Evolutionary conservation across 179 eudicot genomes (phyloP).

Genomic region (Beta corolliflora): DNA sequence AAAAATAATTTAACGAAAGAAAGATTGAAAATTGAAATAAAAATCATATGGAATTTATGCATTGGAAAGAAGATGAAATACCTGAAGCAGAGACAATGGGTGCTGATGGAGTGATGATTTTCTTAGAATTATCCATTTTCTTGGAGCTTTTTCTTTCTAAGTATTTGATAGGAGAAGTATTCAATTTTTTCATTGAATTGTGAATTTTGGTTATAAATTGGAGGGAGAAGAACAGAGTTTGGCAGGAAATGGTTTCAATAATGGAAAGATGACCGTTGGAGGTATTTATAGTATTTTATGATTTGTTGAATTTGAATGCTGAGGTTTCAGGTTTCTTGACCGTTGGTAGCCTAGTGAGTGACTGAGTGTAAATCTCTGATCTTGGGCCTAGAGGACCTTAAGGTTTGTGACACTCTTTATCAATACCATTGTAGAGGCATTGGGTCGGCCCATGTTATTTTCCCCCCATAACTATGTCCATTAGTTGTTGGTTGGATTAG

Average conservation of each 20-base stretch:
- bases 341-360: slow-evolving; percentile 17
- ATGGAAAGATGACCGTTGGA: slow-evolving; percentile 32
- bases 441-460: too few species aligned
- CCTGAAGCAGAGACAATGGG: slow-evolving; percentile 15
- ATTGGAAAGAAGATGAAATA: background rate
- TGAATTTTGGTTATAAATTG: background rate
- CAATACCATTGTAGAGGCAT: too few species aligned
- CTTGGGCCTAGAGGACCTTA: too few species aligned
- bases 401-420: too few species aligned
- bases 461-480: too few species aligned
- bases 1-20: background rate
- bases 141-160: slow-evolving; percentile 3
- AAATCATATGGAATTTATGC: too few species aligned
- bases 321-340: slow-evolving; percentile 10
- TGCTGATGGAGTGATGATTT: background rate
- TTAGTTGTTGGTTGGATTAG: too few species aligned
- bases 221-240: slow-evolving; percentile 2
- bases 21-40: background rate
- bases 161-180: background rate
- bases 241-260: background rate
- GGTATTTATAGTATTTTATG: background rate
- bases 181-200: background rate
- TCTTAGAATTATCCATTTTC: slow-evolving; percentile 22
- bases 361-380: too few species aligned
- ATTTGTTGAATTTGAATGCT: slow-evolving; percentile 20